Base-by-base conservation (phyloP, 2,329 filamentous ascomycete species). In the Claviceps arundinis region DNA sequence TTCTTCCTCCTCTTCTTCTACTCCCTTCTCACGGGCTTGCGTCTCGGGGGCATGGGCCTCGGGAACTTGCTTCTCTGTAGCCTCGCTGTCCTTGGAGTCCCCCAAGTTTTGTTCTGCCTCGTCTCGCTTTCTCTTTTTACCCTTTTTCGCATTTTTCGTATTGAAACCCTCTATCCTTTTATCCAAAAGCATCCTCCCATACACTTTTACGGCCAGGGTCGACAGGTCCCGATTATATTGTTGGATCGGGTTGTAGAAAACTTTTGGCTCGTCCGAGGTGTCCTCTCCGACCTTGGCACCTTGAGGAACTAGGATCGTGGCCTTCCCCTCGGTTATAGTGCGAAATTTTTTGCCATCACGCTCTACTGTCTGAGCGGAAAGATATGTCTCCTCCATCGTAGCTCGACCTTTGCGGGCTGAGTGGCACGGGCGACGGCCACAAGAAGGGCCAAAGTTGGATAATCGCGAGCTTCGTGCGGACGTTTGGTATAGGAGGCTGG, bases 211-310 rank as follows among this genome's bases (percentile, higher is more conserved):
- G 1, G 89, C 89, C 14, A 98, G 77, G 26, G 96, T 88, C 55
- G 89, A 96, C 58, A 98, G 70, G 65, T 98, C 93, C 47, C 94
- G 85, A 68, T 98, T 98, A 75, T 97, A 98, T 65, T 98, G 93
- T 65, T 98, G 93, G 51, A 98, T 96, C 0, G 93, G 91, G 61
- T 98, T 98, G 76, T 98, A 98, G 64, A 98, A 98, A 52, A 98
- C 94, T 61, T 91, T 85, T 59, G 83, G 78, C 41, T 81, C 74
- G 59, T 81, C 75, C 50, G 82, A 77, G 54, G 77, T 72, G 61
- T 80, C 77, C 52, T 73, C 68, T 6, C 65, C 65, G 52, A 68
- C 65, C 60, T 67, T 71, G 22, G 68, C 65, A 6, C 69, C 68
- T 46, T 72, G 69, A 8, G 75, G 78, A 17, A 77, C 74, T 44